Percentiles rank a stretch among this genome's conserved stretches.
Evolutionary conservation across 2,329 filamentous ascomycete species (phyloP).

Genomic region (Fusarium sp.): DNA sequence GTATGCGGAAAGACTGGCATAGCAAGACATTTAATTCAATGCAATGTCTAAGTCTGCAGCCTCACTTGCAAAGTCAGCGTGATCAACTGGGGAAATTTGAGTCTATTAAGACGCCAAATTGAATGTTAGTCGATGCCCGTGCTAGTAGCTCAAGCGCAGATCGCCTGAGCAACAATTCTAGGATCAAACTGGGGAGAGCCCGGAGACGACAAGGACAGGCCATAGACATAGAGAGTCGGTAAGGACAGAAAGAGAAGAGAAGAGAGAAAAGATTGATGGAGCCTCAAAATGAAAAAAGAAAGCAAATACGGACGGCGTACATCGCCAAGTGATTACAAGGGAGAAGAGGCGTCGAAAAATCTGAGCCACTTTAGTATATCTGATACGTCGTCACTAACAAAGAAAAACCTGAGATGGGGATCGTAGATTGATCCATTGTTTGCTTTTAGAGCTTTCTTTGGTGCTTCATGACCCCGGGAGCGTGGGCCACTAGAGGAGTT

Average conservation of each 20-base stretch:
- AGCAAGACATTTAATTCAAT: constrained; percentile 42
- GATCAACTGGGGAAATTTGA: constrained; percentile 46
- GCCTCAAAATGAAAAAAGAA: constrained; percentile 7
- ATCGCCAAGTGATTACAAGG: constrained; percentile 23
- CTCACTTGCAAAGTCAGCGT: constrained; percentile 39
- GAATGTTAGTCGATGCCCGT: constrained; percentile 35
- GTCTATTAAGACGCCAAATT: constrained; percentile 32
- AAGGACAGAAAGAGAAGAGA: constrained; percentile 15
- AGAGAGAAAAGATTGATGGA: constrained; percentile 9
- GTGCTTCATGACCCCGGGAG: constrained; percentile 11
- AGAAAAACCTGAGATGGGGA: constrained; percentile 37
- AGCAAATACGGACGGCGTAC: constrained; percentile 9
- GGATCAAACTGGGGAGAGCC: constrained; percentile 35
- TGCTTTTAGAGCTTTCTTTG: constrained; percentile 26
- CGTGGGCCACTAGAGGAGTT: constrained; percentile 36
- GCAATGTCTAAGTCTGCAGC: constrained; percentile 37
- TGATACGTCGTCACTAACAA: constrained; percentile 34
- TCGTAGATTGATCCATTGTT: constrained; percentile 33
- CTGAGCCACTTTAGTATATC: constrained; percentile 23
- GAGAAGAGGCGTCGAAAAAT: constrained; percentile 32
- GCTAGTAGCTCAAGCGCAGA: constrained; percentile 40
- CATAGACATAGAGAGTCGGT: constrained; percentile 26
- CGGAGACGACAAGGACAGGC: constrained; percentile 36
- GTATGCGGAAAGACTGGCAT: constrained; percentile 36
- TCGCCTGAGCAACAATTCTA: constrained; percentile 41